Base-by-base conservation (phyloP, 345 rosid genomes). In the Geranium brycei region DNA sequence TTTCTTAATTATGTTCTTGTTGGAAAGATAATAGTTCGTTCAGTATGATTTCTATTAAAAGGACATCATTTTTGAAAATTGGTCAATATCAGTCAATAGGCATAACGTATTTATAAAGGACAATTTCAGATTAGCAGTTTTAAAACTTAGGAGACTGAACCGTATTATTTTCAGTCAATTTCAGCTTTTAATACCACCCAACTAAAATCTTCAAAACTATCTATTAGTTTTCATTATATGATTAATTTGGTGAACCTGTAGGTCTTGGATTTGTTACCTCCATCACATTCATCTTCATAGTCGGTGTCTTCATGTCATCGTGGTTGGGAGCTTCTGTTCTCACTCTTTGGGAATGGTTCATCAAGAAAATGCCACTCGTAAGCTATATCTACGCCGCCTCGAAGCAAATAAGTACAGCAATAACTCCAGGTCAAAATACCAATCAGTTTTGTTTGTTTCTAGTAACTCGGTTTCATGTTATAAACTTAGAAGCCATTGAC, bases 221-320 rank as follows among this genome's bases (percentile, higher is more conserved):
- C 19, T 17, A 4, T 4, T 15, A 16, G 4, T 4, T 4, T 57
- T 57, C 19, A 17, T 23, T 14, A 57, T 19, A 32, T 62, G 65
- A n/a, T 58, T 19, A 64, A 19, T 11, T 7, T 51, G 19, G 17
- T 65, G 51, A 38, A 1, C 17, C 1, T 53, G 32, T 64, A 82
- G 83, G 83, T 72, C 83, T 82, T 32, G 83, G 83, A 57, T 82
- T 82, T 38, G 64, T 78, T 40, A 79, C 86, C 62, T 79, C 85
- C 65, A 68, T 77, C 3, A 73, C 78, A 14, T 81, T 79, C 61
- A 79, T 79, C 62, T 79, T 79, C 76, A 51, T 82, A 72, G 80
- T 79, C 14, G 86, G 83, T 17, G 74, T 79, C 57, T 82, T 82
- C 76, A 79, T 82, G 86, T 82, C 86, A 19, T 82, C 86, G 7